Evolutionary conservation across 108 stramenopile species (phyloP).

Genomic region (Pseudonitzschia pungens): DNA sequence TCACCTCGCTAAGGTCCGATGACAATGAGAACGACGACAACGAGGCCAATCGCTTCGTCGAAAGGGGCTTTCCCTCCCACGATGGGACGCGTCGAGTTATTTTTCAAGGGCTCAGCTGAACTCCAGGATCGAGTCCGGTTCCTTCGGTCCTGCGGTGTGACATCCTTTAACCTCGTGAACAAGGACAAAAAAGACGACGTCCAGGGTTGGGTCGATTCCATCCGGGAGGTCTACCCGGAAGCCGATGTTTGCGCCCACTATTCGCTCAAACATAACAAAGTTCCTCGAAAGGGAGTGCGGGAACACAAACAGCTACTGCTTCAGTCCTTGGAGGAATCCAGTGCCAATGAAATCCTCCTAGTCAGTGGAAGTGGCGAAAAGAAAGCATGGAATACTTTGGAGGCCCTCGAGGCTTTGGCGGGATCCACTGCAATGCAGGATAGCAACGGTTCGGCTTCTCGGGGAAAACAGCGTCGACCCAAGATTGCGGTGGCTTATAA

Average conservation of each 20-base stretch:
- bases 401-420: background rate
- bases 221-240: conserved; percentile 19
- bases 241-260: conserved; percentile 35
- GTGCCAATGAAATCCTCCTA: conserved; percentile 29
- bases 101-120: conserved; percentile 41
- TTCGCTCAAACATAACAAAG: conserved; percentile 46
- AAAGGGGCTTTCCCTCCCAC: background rate
- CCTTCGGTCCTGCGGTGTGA: conserved; percentile 29
- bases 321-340: background rate
- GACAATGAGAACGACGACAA: background rate
- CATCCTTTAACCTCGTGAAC: conserved; percentile 51
- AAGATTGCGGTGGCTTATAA: conserved; percentile 46
- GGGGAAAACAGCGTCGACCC: background rate
- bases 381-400: conserved; percentile 25
- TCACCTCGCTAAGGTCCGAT: background rate
- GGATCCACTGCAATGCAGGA: background rate
- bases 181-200: conserved; percentile 42
- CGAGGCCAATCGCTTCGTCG: background rate
- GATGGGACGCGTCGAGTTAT: conserved; percentile 42
- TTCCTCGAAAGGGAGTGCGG: conserved; percentile 11
- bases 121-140: conserved; percentile 35
- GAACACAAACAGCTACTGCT: background rate
- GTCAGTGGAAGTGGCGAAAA: conserved; percentile 31
- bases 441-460: background rate
- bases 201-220: conserved; percentile 26